phyloP scores from a whole-genome alignment of 768 basidiomycete species.

The Leccinum disarticulatum region DNA sequence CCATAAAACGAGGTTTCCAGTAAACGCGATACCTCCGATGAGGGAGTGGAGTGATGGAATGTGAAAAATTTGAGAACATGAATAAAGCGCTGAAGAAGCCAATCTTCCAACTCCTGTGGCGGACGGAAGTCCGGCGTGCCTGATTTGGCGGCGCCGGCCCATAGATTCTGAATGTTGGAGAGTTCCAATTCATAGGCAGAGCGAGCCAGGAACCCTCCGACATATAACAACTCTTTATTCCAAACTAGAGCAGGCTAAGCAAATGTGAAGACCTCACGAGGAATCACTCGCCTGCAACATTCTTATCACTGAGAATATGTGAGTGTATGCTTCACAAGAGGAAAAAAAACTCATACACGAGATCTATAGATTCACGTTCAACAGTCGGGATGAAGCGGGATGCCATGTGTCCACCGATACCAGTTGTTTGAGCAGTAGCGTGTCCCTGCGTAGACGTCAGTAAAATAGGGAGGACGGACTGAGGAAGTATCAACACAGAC shows the following conservation, averaged over 20 bases:
- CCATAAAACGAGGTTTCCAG: constrained; percentile 67
- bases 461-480: neutral
- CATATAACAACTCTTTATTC: constrained; percentile 67
- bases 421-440: constrained; percentile 14
- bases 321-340: neutral
- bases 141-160: constrained; percentile 50
- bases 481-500: neutral
- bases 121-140: constrained; percentile 29
- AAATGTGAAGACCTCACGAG: too few relatives aligned
- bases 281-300: constrained; percentile 3
- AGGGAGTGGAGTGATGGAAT: constrained; percentile 86
- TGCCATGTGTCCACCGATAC: constrained; percentile 20
- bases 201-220: constrained; percentile 14
- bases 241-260: constrained; percentile 51
- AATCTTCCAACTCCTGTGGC: constrained; percentile 44
- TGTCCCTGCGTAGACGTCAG: constrained; percentile 7
- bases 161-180: constrained; percentile 37
- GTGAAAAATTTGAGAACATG: constrained; percentile 90
- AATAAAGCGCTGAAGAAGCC: constrained; percentile 60
- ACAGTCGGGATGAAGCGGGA: constrained; percentile 18
- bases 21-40: constrained; percentile 65
- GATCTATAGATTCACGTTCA: constrained; percentile 18
- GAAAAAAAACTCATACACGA: constrained; percentile 5
- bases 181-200: constrained; percentile 14
- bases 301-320: constrained; percentile 8